A percentile compares a stretch with the other conserved stretches of the same genome.
phyloP scores from a whole-genome alignment of 352 stramenopile species.

The Peronosclerospora sorghi region DNA sequence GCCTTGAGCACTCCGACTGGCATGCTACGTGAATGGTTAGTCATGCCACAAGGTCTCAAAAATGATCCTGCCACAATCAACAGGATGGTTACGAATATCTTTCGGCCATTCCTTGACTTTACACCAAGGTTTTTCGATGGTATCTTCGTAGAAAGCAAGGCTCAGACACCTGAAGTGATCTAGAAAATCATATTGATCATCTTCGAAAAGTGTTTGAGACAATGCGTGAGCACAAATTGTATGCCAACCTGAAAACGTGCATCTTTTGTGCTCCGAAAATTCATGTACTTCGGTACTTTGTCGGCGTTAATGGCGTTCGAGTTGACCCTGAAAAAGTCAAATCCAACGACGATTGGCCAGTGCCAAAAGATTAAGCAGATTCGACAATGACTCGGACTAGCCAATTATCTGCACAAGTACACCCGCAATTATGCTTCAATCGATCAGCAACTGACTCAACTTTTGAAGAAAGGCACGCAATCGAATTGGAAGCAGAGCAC shows the following conservation, averaged over 20 bases:
- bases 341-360: constrained; percentile 6
- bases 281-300: background rate
- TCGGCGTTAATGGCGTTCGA: no score
- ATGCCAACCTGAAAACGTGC: background rate
- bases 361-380: no score
- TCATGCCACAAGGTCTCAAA: no score
- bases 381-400: no score
- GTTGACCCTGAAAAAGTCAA: background rate
- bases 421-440: background rate
- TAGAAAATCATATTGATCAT: background rate
- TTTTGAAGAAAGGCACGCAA: no score
- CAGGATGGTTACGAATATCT: no score
- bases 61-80: no score
- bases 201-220: background rate
- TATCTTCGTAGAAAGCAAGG: background rate
- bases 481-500: background rate
- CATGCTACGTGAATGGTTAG: no score
- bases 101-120: background rate
- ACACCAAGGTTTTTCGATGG: background rate
- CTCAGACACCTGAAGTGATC: background rate
- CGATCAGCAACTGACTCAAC: constrained; percentile 1
- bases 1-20: background rate
- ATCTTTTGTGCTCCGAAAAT: background rate
- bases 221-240: background rate
- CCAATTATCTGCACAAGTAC: no score